These are phyloP conservation scores for Acrocalymma vagum DNA, from an alignment of 2,329 filamentous ascomycete genomes.

Conservation along the genomic window DNA sequence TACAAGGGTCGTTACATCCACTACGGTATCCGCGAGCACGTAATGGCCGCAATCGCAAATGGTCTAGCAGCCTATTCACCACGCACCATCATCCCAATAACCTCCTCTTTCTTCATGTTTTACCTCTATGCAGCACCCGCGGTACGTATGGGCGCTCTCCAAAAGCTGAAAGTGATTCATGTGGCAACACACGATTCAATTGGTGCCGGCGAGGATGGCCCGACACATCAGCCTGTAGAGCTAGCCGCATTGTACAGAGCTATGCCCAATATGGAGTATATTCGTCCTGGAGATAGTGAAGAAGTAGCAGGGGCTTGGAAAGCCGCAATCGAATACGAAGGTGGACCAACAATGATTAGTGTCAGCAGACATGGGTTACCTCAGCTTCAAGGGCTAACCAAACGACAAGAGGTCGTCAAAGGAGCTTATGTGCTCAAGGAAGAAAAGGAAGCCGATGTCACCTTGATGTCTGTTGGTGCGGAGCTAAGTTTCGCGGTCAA, in stretches of 20 bases:
- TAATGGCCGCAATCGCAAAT: slow-evolving; percentile 53
- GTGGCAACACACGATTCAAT: slow-evolving; percentile 69
- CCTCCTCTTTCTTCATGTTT: slow-evolving; percentile 70
- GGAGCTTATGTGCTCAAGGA: slow-evolving; percentile 60
- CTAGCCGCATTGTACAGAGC: slow-evolving; percentile 65
- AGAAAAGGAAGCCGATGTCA: slow-evolving; percentile 52
- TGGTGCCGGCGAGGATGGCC: slow-evolving; percentile 62
- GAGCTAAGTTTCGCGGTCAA: slow-evolving; percentile 56
- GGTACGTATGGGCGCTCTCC: slow-evolving; percentile 68
- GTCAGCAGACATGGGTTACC: slow-evolving; percentile 56
- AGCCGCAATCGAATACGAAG: slow-evolving; percentile 51
- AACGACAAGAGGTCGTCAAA: slow-evolving; percentile 50
- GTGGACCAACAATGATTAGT: slow-evolving; percentile 58
- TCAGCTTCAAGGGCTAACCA: slow-evolving; percentile 49
- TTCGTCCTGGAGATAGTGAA: slow-evolving; percentile 67
- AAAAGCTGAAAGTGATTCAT: slow-evolving; percentile 65
- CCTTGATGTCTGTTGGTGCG: slow-evolving; percentile 56
- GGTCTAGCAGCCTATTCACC: slow-evolving; percentile 62
- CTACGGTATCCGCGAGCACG: slow-evolving; percentile 48
- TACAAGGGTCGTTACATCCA: slow-evolving; percentile 62
- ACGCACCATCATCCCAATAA: slow-evolving; percentile 64
- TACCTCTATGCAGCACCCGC: slow-evolving; percentile 67
- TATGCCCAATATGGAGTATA: slow-evolving; percentile 70
- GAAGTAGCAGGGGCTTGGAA: slow-evolving; percentile 65
- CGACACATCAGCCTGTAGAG: slow-evolving; percentile 69